These are phyloP conservation scores for Fusarium miscanthi DNA, from an alignment of 2,329 filamentous ascomycete species.

Conservation along the genomic window DNA sequence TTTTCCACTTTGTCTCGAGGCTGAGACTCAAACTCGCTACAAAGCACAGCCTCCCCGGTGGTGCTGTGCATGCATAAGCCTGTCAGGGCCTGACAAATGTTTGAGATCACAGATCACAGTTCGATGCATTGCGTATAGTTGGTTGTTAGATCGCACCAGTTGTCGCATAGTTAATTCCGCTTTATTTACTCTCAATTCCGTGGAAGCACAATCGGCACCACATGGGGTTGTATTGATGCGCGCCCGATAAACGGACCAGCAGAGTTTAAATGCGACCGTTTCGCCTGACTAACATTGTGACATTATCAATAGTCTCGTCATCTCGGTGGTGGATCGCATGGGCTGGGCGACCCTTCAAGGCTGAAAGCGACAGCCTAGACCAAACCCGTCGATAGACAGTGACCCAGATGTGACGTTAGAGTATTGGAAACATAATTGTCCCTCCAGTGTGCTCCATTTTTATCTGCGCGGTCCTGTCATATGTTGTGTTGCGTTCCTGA, in stretches of 20 bases:
- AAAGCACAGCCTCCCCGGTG: slow-evolving; percentile 31
- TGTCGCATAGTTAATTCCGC: neutral
- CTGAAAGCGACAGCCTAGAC: slow-evolving; percentile 29
- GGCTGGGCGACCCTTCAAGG: slow-evolving; percentile 5
- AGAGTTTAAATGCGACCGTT: slow-evolving; percentile 7
- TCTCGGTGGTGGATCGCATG: slow-evolving; percentile 8
- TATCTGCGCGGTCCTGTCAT: slow-evolving; percentile 16
- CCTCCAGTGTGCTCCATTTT: slow-evolving; percentile 23
- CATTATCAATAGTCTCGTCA: neutral
- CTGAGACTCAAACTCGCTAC: slow-evolving; percentile 38
- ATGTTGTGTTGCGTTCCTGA: slow-evolving; percentile 24
- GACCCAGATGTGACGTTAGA: slow-evolving; percentile 32
- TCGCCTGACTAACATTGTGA: slow-evolving; percentile 16
- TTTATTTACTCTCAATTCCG: neutral
- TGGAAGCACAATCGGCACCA: neutral
- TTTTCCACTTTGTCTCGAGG: slow-evolving; percentile 45
- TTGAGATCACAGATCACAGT: slow-evolving; percentile 20
- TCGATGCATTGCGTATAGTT: neutral
- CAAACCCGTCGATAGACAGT: slow-evolving; percentile 17
- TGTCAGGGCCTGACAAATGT: slow-evolving; percentile 12
- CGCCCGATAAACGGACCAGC: neutral
- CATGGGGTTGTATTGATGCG: neutral
- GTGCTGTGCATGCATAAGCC: slow-evolving; percentile 22
- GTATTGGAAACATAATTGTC: neutral
- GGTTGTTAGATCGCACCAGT: neutral